Evolutionary conservation across 202 grass and related monocot species (phyloP), one percentile per base, ranked within the genome.

Genomic region (Bolboschoenoplectus hybrid): DNA sequence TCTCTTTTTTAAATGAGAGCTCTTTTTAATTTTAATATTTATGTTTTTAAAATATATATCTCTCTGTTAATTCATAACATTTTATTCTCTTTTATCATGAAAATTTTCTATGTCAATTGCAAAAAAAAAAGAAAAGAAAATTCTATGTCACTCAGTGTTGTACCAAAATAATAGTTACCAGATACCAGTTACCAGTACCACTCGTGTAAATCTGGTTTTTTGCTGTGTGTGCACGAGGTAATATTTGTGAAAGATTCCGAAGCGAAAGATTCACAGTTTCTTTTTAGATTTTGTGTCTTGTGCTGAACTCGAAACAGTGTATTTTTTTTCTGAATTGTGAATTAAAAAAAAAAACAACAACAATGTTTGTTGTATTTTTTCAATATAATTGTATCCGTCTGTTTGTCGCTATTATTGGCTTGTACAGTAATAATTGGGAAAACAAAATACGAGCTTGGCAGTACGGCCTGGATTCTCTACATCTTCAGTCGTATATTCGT

Each of bases 361-460:
- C 4, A 60, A 0, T 5, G 17, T 58, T 58, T 58, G 55, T 58
- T 66, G 43, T 49, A 12, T 47, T 76, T 51, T 26, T 16, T 76
- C 43, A 26, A n/a, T 50, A 53, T 76, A 51, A 10, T 67, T 65
- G 52, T 43, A 45, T 43, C 45, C 13, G 7, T 45, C 40, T 67
- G 58, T 67, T 67, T 34, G 61, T 82, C 62, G 0, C 58, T 49
- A 38, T 67, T 34, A 40, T 84, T 52, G 45, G 4, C 4, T 84
- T 8, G 9, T 14, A 51, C 80, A 67, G 53, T 76, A 76, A 82
- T 50, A 47, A 67, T 83, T 66, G 60, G 45, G 7, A 6, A 17
- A 5, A 51, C 26, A 70, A 84, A 84, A 65, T 84, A 71, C 61
- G 6, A 84, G 4, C 44, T 51, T 53, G 81, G 9, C 63, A 79